phyloP scores from a whole-genome alignment of 2,329 filamentous ascomycete species.

The Colletotrichum brevisporum region DNA sequence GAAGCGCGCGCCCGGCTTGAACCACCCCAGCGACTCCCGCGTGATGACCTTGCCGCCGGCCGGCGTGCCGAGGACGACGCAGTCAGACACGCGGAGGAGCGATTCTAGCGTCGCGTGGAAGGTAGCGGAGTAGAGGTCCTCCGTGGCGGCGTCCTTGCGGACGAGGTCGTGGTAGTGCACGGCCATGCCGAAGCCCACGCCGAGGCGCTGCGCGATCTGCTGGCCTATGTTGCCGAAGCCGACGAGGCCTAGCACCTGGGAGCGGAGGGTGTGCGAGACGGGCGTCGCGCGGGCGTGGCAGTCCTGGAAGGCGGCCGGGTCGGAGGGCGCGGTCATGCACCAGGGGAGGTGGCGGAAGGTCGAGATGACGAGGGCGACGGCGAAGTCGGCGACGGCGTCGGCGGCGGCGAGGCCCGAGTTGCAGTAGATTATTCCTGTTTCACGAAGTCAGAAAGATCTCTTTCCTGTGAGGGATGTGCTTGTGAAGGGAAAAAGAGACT shows the following conservation, averaged over 20 bases:
- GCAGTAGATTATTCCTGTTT: slow-evolving; percentile 76
- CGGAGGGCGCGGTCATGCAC: slow-evolving; percentile 63
- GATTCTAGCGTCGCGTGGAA: slow-evolving; percentile 66
- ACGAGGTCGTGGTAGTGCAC: slow-evolving; percentile 75
- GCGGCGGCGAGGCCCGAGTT: slow-evolving; percentile 79
- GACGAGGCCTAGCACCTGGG: slow-evolving; percentile 74
- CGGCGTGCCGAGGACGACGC: slow-evolving; percentile 74
- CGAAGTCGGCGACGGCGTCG: slow-evolving; percentile 81
- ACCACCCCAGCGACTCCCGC: slow-evolving; percentile 59
- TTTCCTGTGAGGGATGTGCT: too few relatives aligned
- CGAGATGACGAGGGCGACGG: slow-evolving; percentile 77
- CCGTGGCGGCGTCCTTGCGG: slow-evolving; percentile 60
- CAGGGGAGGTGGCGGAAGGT: slow-evolving; percentile 79
- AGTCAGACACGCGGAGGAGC: slow-evolving; percentile 69
- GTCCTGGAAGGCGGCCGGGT: slow-evolving; percentile 61
- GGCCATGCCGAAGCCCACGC: slow-evolving; percentile 74
- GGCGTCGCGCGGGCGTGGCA: slow-evolving; percentile 73
- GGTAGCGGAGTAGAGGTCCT: slow-evolving; percentile 57
- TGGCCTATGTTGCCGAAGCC: slow-evolving; percentile 78
- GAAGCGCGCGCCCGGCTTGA: slow-evolving; percentile 70
- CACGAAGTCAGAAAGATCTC: not conserved
- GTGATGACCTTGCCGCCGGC: slow-evolving; percentile 65
- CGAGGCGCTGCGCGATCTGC: slow-evolving; percentile 68
- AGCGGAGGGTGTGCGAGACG: slow-evolving; percentile 74
- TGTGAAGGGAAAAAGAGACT: slow-evolving; percentile 33